Conservation (phyloP, 176 grass and related monocot species). For the Carex scoparia region DNA sequence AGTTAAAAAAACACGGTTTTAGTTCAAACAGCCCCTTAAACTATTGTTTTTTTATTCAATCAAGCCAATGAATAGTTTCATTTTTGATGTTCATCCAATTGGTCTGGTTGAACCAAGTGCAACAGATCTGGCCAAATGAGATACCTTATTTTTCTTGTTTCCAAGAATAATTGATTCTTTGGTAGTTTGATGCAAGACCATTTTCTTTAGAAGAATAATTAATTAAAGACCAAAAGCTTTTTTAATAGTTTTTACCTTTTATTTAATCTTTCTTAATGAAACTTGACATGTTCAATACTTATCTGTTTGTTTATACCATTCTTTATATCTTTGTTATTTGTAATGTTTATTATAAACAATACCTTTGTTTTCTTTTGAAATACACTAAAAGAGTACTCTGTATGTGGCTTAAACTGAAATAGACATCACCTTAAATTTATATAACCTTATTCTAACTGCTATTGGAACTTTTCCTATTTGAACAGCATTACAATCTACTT, state of each 20-base stretch:
- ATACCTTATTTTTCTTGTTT: not conserved
- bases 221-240: not conserved
- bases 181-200: not conserved
- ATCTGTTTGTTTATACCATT: not conserved
- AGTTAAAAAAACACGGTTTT: not conserved
- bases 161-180: not conserved
- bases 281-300: conserved; percentile 16
- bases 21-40: not conserved
- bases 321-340: not conserved
- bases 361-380: not conserved
- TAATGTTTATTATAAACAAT: not conserved
- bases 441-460: conserved; percentile 9
- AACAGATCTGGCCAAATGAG: not conserved
- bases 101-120: not conserved
- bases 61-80: not conserved
- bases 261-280: not conserved
- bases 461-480: conserved; percentile 35
- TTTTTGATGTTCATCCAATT: not conserved
- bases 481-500: conserved; percentile 89
- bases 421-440: conserved; percentile 16
- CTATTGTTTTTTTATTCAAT: not conserved
- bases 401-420: not conserved
- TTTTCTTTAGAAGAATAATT: not conserved
- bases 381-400: not conserved
- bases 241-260: not conserved